Evolutionary conservation across 179 eudicot genomes (phyloP), one percentile per base, ranked within the genome.

Genomic region (Silene vulgaris): DNA sequence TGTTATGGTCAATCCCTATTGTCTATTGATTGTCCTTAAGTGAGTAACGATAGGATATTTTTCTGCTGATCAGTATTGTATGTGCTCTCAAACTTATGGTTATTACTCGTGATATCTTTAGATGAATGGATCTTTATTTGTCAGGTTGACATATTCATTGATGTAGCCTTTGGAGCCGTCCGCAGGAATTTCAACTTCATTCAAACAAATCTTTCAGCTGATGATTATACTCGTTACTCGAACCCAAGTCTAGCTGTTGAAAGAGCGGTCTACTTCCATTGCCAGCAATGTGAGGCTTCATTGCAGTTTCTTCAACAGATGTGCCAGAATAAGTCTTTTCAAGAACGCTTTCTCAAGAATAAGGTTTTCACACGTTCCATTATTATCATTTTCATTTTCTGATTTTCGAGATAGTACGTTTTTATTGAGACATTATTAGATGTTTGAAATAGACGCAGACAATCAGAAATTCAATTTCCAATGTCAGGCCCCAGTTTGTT

Each of bases 201-300:
- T 75, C 93, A 81, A 72, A 73, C 77, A 68, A 90, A 75, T 82
- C 63, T 92, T 78, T 89, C 89, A 67, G 78, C 83, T 82, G 82
- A 79, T 71, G 74, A 61, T 75, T 80, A 77, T 73, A 85, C 83
- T 50, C 65, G 64, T 70, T 30, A 19, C 67, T 71, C 59, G 21
- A 78, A 82, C 29, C 76, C 88, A 75, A 75, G 77, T 82, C 68
- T 69, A 78, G 77, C 75, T 56, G 80, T 75, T 78, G 95, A 87
- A 78, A 88, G 78, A 80, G 63, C 77, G 29, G 79, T 90, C 62
- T 77, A 76, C 67, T 83, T 82, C 78, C 82, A 85, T 66, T 95
- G 91, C 86, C 93, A 85, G 85, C 97, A 90, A 76, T 92, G 97
- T 76, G 98, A 94, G 85, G 93, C 90, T 82, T 89, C 98, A 74